A percentile compares a stretch with the other conserved stretches of the same genome.
Conservation (phyloP, 768 basidiomycete genomes). For the Suillus plorans region DNA sequence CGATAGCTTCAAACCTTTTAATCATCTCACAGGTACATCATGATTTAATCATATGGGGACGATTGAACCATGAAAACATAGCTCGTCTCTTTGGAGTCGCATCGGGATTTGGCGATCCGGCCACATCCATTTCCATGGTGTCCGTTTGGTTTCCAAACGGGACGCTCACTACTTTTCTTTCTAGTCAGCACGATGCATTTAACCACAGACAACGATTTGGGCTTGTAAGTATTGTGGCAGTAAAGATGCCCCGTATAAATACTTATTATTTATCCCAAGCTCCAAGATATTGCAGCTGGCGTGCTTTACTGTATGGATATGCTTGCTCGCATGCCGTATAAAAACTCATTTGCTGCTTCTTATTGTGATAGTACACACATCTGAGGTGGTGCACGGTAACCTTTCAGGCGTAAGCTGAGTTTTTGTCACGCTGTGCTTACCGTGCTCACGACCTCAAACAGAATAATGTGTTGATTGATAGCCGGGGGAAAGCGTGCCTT, state of each 20-base stretch:
- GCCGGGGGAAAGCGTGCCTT: constrained; percentile 28
- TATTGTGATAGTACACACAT: not conserved
- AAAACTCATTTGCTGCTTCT: not conserved
- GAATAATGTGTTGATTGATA: constrained; percentile 34
- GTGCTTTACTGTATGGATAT: constrained; percentile 5
- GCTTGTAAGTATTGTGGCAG: not conserved
- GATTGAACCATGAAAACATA: constrained; percentile 22
- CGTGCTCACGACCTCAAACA: constrained; percentile 6
- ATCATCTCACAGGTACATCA: constrained; percentile 12
- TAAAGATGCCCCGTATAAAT: not conserved
- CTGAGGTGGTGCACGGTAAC: constrained; percentile 23
- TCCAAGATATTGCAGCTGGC: constrained; percentile 5
- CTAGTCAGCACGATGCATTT: not conserved
- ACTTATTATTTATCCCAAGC: not conserved
- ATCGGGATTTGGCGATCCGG: constrained; percentile 23
- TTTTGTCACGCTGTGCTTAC: not conserved
- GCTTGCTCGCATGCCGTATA: not conserved
- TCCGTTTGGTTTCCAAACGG: constrained; percentile 30
- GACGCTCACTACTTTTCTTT: constrained; percentile 21
- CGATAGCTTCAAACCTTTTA: not conserved
- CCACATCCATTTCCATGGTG: constrained; percentile 23
- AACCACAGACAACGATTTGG: not conserved
- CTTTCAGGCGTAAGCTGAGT: constrained; percentile 24
- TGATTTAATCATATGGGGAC: constrained; percentile 28
- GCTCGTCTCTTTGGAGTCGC: constrained; percentile 27